Evolutionary conservation across 352 stramenopile species (phyloP).

Genomic region (Aphanomyces cochlioides): DNA sequence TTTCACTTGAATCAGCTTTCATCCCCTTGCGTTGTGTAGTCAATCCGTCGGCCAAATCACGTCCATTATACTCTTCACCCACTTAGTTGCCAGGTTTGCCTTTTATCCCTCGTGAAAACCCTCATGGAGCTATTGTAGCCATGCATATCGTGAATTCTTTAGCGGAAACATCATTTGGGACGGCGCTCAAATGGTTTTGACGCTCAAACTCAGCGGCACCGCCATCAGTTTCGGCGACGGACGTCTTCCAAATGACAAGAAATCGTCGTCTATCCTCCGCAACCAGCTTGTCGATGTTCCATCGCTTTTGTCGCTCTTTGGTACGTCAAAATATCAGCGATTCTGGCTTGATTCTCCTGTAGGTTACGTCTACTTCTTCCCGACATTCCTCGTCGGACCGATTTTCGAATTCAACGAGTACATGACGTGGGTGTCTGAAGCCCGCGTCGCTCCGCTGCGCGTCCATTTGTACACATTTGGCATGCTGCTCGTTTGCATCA

Average conservation of each 20-base stretch:
- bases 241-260: conserved; percentile 62
- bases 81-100: conserved; percentile 62
- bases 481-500: conserved; percentile 49
- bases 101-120: neutral
- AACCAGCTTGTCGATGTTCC: conserved; percentile 67
- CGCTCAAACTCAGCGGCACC: conserved; percentile 74
- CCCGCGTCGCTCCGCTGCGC: conserved; percentile 52
- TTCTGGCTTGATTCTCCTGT: neutral
- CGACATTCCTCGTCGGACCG: conserved; percentile 78
- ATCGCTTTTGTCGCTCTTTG: conserved; percentile 65
- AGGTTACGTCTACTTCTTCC: conserved; percentile 87
- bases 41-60: conserved; percentile 8
- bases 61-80: conserved; percentile 37
- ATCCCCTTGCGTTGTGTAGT: conserved; percentile 22
- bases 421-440: conserved; percentile 70
- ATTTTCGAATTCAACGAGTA: conserved; percentile 86
- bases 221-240: conserved; percentile 83
- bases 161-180: conserved; percentile 80
- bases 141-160: conserved; percentile 83
- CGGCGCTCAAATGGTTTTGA: conserved; percentile 83
- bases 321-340: conserved; percentile 33
- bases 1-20: neutral
- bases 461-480: conserved; percentile 13
- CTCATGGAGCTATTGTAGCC: conserved; percentile 36
- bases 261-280: conserved; percentile 64